Evolutionary conservation across 2,329 filamentous ascomycete species (phyloP).

Genomic region (Plectosphaerella plurivora): DNA sequence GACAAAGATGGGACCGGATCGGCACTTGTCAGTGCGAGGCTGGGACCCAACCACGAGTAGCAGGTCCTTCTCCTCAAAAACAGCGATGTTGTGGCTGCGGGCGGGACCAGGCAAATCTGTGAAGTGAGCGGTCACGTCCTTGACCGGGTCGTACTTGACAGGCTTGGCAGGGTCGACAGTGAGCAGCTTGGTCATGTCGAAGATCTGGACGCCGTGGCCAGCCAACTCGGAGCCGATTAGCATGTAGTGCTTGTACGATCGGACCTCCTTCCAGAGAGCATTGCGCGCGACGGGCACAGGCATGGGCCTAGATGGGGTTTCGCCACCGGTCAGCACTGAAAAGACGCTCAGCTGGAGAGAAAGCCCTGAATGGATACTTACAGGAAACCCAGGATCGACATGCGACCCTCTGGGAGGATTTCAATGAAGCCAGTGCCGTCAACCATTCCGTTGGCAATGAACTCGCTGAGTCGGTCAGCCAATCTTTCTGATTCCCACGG

Average conservation of each 20-base stretch:
- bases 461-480: slow-evolving; percentile 2
- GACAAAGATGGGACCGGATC: slow-evolving; percentile 47
- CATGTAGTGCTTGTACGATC: slow-evolving; percentile 21
- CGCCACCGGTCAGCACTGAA: background rate
- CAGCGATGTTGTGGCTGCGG: slow-evolving; percentile 41
- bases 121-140: slow-evolving; percentile 23
- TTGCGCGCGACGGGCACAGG: slow-evolving; percentile 6
- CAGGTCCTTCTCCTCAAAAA: slow-evolving; percentile 38
- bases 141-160: slow-evolving; percentile 18
- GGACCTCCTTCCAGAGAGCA: slow-evolving; percentile 25
- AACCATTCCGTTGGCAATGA: slow-evolving; percentile 13
- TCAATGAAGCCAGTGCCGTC: slow-evolving; percentile 40
- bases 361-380: slow-evolving; percentile 7
- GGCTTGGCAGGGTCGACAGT: slow-evolving; percentile 31
- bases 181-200: slow-evolving; percentile 47
- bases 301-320: background rate
- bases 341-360: too few species aligned
- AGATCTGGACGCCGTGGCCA: slow-evolving; percentile 54
- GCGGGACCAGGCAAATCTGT: slow-evolving; percentile 19
- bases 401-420: slow-evolving; percentile 30
- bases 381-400: slow-evolving; percentile 36
- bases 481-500: too few species aligned
- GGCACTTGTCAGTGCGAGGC: slow-evolving; percentile 32
- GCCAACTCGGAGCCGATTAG: slow-evolving; percentile 29
- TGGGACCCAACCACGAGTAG: slow-evolving; percentile 34